These are phyloP conservation scores for Pleoardoris graminearum DNA, from an alignment of 2,329 filamentous ascomycete genomes.

Conservation along the genomic window DNA sequence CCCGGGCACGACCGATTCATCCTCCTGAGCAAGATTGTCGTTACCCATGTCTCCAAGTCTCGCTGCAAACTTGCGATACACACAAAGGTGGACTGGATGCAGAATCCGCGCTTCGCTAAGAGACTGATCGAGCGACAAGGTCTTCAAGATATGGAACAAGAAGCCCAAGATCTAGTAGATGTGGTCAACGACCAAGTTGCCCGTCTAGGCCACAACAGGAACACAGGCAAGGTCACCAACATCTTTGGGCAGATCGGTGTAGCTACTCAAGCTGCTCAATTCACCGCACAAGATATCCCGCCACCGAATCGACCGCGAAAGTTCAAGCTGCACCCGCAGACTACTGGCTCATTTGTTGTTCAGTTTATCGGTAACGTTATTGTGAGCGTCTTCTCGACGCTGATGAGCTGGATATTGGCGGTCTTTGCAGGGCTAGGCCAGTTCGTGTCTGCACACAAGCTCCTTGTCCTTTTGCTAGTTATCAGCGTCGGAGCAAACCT, in stretches of 20 bases:
- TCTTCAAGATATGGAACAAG: conserved; percentile 71
- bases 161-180: conserved; percentile 75
- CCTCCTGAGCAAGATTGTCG: conserved; percentile 86
- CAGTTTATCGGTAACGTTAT: conserved; percentile 73
- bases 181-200: conserved; percentile 77
- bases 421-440: conserved; percentile 67
- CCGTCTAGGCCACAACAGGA: conserved; percentile 71
- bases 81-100: conserved; percentile 84
- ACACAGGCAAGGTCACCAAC: conserved; percentile 76
- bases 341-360: conserved; percentile 69
- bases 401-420: conserved; percentile 77
- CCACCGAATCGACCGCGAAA: conserved; percentile 42
- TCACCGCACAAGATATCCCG: conserved; percentile 42
- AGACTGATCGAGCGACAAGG: conserved; percentile 65
- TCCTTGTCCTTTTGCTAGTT: conserved; percentile 71
- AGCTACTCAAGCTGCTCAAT: conserved; percentile 63
- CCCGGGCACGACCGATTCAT: conserved; percentile 79
- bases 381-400: conserved; percentile 72
- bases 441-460: conserved; percentile 70
- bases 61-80: conserved; percentile 90
- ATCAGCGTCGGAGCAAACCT: conserved; percentile 74
- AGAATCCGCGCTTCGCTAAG: conserved; percentile 50
- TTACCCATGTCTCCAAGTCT: conserved; percentile 89
- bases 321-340: conserved; percentile 55
- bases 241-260: conserved; percentile 78